A percentile compares a stretch with the other conserved stretches of the same genome.
These are phyloP conservation scores for Ascochyta viciae-villosae DNA, from an alignment of 2,329 filamentous ascomycete genomes.

Conservation along the genomic window DNA sequence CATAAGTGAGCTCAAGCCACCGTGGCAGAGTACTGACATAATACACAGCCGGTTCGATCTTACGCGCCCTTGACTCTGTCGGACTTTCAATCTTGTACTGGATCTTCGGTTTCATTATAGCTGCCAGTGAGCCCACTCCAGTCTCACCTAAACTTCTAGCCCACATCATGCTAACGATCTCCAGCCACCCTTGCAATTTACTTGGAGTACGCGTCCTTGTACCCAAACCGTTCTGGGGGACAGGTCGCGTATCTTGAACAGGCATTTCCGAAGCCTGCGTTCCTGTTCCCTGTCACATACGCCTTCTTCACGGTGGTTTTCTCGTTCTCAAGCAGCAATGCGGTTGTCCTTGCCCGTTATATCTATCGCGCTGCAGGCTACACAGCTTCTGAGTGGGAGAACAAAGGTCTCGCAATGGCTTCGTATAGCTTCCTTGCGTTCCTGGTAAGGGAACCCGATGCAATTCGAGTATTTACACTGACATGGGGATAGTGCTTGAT, in stretches of 20 bases:
- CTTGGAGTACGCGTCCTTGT: slow-evolving; percentile 37
- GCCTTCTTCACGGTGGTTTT: slow-evolving; percentile 39
- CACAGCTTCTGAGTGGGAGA: slow-evolving; percentile 34
- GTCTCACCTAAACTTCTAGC: not conserved
- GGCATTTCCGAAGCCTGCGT: slow-evolving; percentile 35
- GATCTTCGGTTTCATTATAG: slow-evolving; percentile 38
- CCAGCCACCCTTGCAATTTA: slow-evolving; percentile 36
- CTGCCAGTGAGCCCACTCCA: slow-evolving; percentile 22
- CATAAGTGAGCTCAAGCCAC: no score
- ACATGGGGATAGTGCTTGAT: slow-evolving; percentile 23
- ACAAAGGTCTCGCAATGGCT: slow-evolving; percentile 39
- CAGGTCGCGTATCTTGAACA: slow-evolving; percentile 44
- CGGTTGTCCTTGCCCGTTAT: slow-evolving; percentile 39
- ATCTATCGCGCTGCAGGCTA: slow-evolving; percentile 39
- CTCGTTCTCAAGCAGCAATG: slow-evolving; percentile 42
- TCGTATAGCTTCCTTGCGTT: slow-evolving; percentile 35
- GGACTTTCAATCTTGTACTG: slow-evolving; percentile 37
- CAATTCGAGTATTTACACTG: not conserved
- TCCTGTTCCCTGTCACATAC: slow-evolving; percentile 39
- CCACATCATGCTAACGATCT: not conserved
- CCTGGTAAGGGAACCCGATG: slow-evolving; percentile 4
- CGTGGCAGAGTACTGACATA: slow-evolving; percentile 3
- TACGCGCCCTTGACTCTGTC: slow-evolving; percentile 35
- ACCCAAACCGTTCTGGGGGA: slow-evolving; percentile 39
- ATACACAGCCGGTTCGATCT: slow-evolving; percentile 30